A percentile compares a stretch with the other conserved stretches of the same genome.
Evolutionary conservation across 176 grass and related monocot species (phyloP).

Genomic region (Pontederia paniculata): DNA sequence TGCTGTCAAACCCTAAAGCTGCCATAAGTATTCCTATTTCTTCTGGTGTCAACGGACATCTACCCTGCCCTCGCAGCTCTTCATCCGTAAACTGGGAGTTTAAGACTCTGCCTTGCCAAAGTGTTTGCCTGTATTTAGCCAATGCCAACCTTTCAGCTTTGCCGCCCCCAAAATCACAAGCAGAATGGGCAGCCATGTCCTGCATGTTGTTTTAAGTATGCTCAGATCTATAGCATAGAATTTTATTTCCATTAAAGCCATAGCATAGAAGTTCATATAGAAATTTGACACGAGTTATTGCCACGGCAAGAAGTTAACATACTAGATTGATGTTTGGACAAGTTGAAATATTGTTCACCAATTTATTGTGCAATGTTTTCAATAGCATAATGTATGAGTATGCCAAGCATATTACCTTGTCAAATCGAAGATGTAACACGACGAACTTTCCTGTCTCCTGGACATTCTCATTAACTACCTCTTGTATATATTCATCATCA

Average conservation of each 20-base stretch:
- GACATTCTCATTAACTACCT: conserved; percentile 22
- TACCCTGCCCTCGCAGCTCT: conserved; percentile 57
- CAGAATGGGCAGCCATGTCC: conserved; percentile 97
- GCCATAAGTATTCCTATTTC: conserved; percentile 71
- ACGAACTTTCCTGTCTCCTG: conserved; percentile 49
- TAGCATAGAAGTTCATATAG: too few species aligned
- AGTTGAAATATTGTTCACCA: too few species aligned
- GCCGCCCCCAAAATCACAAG: conserved; percentile 80
- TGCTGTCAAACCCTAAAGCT: conserved; percentile 64
- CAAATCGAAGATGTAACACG: conserved; percentile 88
- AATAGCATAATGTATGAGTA: conserved; percentile 1
- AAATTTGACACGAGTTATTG: too few species aligned
- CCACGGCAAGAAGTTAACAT: too few species aligned
- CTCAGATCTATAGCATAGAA: conserved; percentile 4
- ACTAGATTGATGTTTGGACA: too few species aligned
- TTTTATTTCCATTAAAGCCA: too few species aligned
- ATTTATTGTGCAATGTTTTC: too few species aligned
- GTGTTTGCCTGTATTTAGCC: conserved; percentile 85
- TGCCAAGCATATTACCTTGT: conserved; percentile 54
- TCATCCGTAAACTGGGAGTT: conserved; percentile 68
- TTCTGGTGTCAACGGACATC: conserved; percentile 83
- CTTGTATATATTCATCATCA: conserved; percentile 22
- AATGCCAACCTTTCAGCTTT: conserved; percentile 79
- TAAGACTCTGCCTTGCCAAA: conserved; percentile 85
- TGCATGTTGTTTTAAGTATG: conserved; percentile 13